A percentile compares a stretch with the other conserved stretches of the same genome.
These are phyloP conservation scores for Thelephora ganbajun DNA, from an alignment of 768 basidiomycete genomes.

Conservation along the genomic window DNA sequence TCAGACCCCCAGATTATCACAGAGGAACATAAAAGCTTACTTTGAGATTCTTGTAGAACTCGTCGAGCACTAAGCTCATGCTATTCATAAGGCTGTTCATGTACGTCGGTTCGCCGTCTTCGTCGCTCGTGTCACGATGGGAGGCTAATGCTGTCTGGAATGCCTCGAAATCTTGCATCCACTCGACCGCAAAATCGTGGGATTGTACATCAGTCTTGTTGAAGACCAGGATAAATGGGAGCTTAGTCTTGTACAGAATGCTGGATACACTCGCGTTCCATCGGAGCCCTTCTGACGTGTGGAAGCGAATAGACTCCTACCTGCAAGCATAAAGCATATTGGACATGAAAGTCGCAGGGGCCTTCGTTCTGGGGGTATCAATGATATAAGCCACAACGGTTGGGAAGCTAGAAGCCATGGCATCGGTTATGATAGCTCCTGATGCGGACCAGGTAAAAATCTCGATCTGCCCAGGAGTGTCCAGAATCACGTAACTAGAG, in stretches of 20 bases:
- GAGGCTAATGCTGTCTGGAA: constrained; percentile 82
- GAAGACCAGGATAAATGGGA: constrained; percentile 95
- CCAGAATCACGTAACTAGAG: constrained; percentile 79
- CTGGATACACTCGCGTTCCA: constrained; percentile 22
- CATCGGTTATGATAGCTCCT: constrained; percentile 96
- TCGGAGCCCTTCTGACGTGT: not conserved
- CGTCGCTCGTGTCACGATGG: constrained; percentile 50
- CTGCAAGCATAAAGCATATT: constrained; percentile 99
- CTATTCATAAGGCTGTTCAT: constrained; percentile 99
- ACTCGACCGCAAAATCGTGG: constrained; percentile 86
- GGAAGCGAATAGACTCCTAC: constrained; percentile 22
- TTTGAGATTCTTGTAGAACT: constrained; percentile 94
- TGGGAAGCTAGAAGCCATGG: constrained; percentile 84
- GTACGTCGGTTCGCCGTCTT: constrained; percentile 87
- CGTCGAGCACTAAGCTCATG: constrained; percentile 96
- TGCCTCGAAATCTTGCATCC: constrained; percentile 97
- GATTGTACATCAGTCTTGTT: constrained; percentile 94
- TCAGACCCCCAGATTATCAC: constrained; percentile 1
- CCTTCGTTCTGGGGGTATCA: constrained; percentile 88
- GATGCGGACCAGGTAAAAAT: constrained; percentile 99
- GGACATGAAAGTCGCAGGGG: constrained; percentile 97
- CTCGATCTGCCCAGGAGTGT: constrained; percentile 98
- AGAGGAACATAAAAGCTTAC: constrained; percentile 26
- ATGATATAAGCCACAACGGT: constrained; percentile 95
- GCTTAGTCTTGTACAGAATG: constrained; percentile 94